Evolutionary conservation across 345 rosid species (phyloP).

Genomic region (Sisymbrium irio): DNA sequence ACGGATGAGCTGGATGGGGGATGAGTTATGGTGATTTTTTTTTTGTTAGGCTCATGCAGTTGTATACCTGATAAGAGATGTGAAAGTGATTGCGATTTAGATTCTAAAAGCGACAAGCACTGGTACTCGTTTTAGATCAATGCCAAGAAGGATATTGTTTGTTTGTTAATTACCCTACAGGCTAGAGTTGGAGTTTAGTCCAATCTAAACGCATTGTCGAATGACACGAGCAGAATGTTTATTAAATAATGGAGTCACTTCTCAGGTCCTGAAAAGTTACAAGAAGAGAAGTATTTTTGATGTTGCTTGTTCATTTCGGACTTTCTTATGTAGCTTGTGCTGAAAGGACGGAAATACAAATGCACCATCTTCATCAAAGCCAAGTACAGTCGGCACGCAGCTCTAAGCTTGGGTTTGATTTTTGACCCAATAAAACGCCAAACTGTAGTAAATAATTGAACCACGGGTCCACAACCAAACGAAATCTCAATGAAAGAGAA

Average conservation of each 20-base stretch:
- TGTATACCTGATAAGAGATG: background rate
- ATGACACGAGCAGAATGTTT: too few species aligned
- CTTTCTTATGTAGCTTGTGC: too few species aligned
- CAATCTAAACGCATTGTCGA: too few species aligned
- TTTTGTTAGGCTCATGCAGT: background rate
- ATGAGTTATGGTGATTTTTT: background rate
- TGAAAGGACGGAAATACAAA: background rate
- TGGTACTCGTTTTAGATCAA: too few species aligned
- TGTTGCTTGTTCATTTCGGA: too few species aligned
- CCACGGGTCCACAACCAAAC: background rate
- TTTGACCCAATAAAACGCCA: background rate
- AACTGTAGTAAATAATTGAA: background rate
- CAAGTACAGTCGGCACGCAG: background rate
- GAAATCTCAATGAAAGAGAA: background rate
- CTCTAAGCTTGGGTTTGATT: background rate
- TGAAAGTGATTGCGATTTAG: conserved; percentile 4
- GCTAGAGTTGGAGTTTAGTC: too few species aligned
- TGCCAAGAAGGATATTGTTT: conserved; percentile 10
- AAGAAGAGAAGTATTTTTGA: too few species aligned
- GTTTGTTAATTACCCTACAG: conserved; percentile 3
- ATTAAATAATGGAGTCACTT: background rate
- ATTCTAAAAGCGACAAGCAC: too few species aligned
- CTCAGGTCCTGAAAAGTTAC: too few species aligned
- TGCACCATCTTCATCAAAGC: background rate
- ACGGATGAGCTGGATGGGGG: background rate